Evolutionary conservation across 2,329 filamentous ascomycete genomes (phyloP).

Genomic region (Pyrenophora tritici-repentis): DNA sequence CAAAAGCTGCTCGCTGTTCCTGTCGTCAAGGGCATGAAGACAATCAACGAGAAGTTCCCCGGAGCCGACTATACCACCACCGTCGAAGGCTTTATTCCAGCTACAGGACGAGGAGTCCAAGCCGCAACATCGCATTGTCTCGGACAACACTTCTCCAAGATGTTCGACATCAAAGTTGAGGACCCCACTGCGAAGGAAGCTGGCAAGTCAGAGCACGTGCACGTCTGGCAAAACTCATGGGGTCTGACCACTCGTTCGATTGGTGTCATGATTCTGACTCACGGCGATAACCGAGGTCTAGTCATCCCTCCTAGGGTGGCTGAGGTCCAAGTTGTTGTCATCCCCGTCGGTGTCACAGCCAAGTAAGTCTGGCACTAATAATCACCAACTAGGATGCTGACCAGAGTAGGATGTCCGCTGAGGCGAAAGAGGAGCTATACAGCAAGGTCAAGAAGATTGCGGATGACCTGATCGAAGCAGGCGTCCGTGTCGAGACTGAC

Average conservation of each 20-base stretch:
- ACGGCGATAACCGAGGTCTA: slow-evolving; percentile 93
- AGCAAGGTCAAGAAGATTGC: slow-evolving; percentile 75
- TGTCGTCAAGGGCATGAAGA: slow-evolving; percentile 92
- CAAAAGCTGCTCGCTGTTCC: slow-evolving; percentile 92
- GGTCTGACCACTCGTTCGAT: slow-evolving; percentile 96
- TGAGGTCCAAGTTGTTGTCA: slow-evolving; percentile 81
- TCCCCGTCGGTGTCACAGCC: slow-evolving; percentile 91
- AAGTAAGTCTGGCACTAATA: slow-evolving; percentile 62
- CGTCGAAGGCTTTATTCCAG: slow-evolving; percentile 93
- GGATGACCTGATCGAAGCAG: slow-evolving; percentile 69
- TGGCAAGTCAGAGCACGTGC: slow-evolving; percentile 69
- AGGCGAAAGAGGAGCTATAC: slow-evolving; percentile 77
- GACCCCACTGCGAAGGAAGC: slow-evolving; percentile 72
- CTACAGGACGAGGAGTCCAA: slow-evolving; percentile 95
- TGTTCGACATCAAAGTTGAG: slow-evolving; percentile 98
- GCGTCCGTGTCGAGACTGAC: slow-evolving; percentile 80
- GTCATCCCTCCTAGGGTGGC: slow-evolving; percentile 90
- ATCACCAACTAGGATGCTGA: slow-evolving; percentile 7
- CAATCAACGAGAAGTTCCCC: slow-evolving; percentile 97
- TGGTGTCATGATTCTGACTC: slow-evolving; percentile 98
- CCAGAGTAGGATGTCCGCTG: slow-evolving; percentile 57
- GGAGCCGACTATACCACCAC: slow-evolving; percentile 97
- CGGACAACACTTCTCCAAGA: slow-evolving; percentile 98
- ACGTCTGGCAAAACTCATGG: slow-evolving; percentile 99
- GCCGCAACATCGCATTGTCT: slow-evolving; percentile 92